phyloP scores from a whole-genome alignment of 2,329 filamentous ascomycete genomes.

The Cladosporium sp. region DNA sequence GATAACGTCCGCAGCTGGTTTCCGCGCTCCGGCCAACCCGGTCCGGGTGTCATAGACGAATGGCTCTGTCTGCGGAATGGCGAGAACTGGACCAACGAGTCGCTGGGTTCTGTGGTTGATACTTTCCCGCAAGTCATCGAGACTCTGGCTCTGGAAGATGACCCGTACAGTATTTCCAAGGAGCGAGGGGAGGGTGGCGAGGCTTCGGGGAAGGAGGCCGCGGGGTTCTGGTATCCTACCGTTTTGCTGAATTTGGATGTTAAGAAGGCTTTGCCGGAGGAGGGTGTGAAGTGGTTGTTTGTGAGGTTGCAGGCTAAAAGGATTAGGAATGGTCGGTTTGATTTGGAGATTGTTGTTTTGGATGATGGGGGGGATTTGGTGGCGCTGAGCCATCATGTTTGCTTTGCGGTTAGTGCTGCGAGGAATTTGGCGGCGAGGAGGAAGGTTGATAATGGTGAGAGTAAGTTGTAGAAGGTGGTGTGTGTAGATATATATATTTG shows the following conservation, averaged over 20 bases:
- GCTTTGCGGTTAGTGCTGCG: slow-evolving; percentile 57
- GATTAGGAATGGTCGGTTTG: slow-evolving; percentile 67
- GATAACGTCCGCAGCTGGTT: slow-evolving; percentile 50
- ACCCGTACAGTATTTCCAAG: slow-evolving; percentile 30
- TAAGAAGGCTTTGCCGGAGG: slow-evolving; percentile 64
- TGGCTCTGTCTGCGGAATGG: slow-evolving; percentile 62
- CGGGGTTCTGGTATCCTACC: slow-evolving; percentile 69
- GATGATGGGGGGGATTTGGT: slow-evolving; percentile 62
- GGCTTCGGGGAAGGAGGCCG: slow-evolving; percentile 24
- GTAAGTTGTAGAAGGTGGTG: slow-evolving; percentile 21
- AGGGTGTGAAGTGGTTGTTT: slow-evolving; percentile 69
- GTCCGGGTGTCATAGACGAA: slow-evolving; percentile 50
- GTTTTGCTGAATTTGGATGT: slow-evolving; percentile 70
- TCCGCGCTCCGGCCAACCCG: slow-evolving; percentile 42
- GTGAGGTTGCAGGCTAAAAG: slow-evolving; percentile 60
- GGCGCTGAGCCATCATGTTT: slow-evolving; percentile 64
- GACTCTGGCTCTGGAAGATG: slow-evolving; percentile 30
- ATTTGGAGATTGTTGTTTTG: slow-evolving; percentile 65
- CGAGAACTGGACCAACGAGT: slow-evolving; percentile 59
- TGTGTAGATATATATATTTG: no score
- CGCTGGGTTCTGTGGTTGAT: slow-evolving; percentile 63
- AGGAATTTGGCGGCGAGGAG: slow-evolving; percentile 56
- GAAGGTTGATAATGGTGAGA: slow-evolving; percentile 22
- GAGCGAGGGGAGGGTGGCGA: slow-evolving; percentile 15
- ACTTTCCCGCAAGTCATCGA: slow-evolving; percentile 65